Base-by-base conservation (phyloP, 345 rosid genomes). In the Sonneratia caseolaris region DNA sequence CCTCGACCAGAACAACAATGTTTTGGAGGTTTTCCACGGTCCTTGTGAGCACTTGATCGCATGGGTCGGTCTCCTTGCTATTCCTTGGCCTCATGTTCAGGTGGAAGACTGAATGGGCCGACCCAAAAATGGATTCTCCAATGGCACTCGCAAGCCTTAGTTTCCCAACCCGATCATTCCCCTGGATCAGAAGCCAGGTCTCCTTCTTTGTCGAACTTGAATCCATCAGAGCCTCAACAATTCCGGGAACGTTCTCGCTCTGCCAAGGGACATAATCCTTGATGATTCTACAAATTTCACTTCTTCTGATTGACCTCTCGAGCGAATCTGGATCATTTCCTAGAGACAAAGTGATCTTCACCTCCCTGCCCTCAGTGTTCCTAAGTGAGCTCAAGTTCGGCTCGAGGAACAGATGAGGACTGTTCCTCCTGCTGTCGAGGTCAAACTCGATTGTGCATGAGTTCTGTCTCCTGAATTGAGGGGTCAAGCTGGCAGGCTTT, bases 341-440 rank as follows among this genome's bases (percentile, higher is more conserved):
- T 65, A 91, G 91, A 16, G 86, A 88, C 77, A 91, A 92, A 49
- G 89, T 86, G 76, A 89, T 84, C 79, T 84, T 91, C 21, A 83
- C 81, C 68, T 91, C 95, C 71, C 81, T 82, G 32, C 79, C 89
- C 72, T 81, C 87, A 66, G 68, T 76, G 72, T 77, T 81, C 83
- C 80, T 86, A 64, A 89, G 80, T 32, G 80, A 82, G 79, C 85
- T 87, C 79, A 91, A 83, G 74, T 81, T 89, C 65, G 84, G 72
- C 68, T 84, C 86, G 47, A 72, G 71, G 18, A 76, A 76, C 71
- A 65, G 78, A 74, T 83, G 64, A 7, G 65, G 65, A 61, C 24
- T n/a, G 64, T 68, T 79, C 32, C 55, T n/a, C 48, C 73, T 75
- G 68, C 68, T 79, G 14, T 86, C 84, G 35, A 88, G 75, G 70